phyloP scores from a whole-genome alignment of 345 rosid genomes.

The Physaria fendleri region DNA sequence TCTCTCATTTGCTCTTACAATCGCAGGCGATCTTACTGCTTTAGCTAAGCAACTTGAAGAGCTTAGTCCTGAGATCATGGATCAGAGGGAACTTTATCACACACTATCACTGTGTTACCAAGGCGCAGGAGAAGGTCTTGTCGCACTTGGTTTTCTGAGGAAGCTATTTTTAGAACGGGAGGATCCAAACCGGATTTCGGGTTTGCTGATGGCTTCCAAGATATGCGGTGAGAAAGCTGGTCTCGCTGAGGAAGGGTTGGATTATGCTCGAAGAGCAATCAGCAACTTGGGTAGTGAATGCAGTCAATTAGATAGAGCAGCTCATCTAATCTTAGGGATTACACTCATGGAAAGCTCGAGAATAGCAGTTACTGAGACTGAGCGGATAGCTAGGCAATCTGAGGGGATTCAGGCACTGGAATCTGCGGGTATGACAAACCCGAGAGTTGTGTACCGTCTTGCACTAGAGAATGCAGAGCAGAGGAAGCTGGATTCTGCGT shows the following conservation, averaged over 20 bases:
- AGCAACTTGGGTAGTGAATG: conserved; percentile 43
- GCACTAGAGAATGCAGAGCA: conserved; percentile 67
- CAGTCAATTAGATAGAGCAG: conserved; percentile 40
- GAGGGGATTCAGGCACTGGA: conserved; percentile 60
- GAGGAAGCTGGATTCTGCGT: conserved; percentile 63
- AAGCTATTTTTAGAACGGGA: conserved; percentile 42
- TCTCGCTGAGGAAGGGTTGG: conserved; percentile 58
- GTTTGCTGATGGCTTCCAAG: conserved; percentile 60
- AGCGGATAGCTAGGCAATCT: conserved; percentile 40
- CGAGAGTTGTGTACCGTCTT: conserved; percentile 51
- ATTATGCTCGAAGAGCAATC: conserved; percentile 50
- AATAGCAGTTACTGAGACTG: conserved; percentile 38
- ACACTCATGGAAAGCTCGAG: conserved; percentile 52
- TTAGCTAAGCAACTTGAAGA: conserved; percentile 60
- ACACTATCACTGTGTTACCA: conserved; percentile 57
- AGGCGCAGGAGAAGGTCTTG: conserved; percentile 59
- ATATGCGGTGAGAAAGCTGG: conserved; percentile 44
- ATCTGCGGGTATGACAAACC: conserved; percentile 46
- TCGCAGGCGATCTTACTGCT: conserved; percentile 49
- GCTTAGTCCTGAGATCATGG: conserved; percentile 53
- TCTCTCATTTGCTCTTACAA: conserved; percentile 61
- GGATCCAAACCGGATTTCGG: conserved; percentile 49
- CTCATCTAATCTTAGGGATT: conserved; percentile 46
- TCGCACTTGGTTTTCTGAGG: conserved; percentile 59
- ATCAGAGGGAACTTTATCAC: conserved; percentile 46